Evolutionary conservation across 2,329 filamentous ascomycete genomes (phyloP), one percentile per base, ranked within the genome.

Genomic region (Pestalotiopsis sp.): DNA sequence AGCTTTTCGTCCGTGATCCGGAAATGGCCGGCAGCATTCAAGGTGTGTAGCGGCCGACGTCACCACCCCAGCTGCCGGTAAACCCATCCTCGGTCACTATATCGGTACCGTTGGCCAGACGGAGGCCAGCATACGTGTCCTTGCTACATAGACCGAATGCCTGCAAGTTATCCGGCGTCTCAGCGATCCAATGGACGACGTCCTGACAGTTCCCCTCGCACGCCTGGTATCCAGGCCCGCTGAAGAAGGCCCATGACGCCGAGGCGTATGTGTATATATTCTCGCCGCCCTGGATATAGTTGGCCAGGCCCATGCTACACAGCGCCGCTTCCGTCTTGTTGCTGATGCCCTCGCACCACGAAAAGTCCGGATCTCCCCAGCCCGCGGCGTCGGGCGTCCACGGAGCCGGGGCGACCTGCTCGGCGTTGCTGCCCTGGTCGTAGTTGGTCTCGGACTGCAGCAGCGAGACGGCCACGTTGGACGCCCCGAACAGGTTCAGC

Each of bases 381-480:
- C 73, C 74, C 0, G 49, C 62, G 23, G 75, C 71, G 62, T 83
- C 78, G 31, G 81, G 74, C 4, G 70, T 75, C 82, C 82, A 83
- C 0, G 83, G 83, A 6, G 77, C 76, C 0, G 81, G 81, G 1
- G 76, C 71, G 1, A 76, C 71, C 68, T 80, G 77, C n/a, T 73
- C 72, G 13, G 76, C 75, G 72, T 83, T 77, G 70, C 81, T 77
- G 20, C 80, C 80, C 70, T 84, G 79, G 71, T 80, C 77, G 73
- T 87, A 87, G 59, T 87, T 86, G 11, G 86, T 87, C 77, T 89
- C 87, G 60, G 82, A 82, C 77, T 89, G 86, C 68, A 86, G 80
- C 75, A 88, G 72, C 14, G 82, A 82, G 14, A 86, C 79, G 67
- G 86, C 80, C 9, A 89, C 82, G 69, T 87, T 86, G 67, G 79